Conservation (phyloP, 1,284 basidiomycete species). For the Mycena citricolor region DNA sequence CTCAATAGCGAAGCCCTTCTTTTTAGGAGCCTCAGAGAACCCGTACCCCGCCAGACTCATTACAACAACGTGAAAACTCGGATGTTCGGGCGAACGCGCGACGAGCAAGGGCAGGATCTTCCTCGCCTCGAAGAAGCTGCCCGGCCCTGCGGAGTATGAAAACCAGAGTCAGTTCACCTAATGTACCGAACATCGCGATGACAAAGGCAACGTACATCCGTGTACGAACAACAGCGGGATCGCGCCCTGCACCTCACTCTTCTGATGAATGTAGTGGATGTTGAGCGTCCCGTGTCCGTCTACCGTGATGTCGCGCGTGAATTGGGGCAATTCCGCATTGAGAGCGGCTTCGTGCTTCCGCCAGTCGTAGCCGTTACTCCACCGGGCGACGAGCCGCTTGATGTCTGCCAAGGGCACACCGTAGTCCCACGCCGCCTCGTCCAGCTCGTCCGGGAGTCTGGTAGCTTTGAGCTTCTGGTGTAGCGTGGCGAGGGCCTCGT, state of each 20-base stretch:
- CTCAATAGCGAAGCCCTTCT: slow-evolving; percentile 31
- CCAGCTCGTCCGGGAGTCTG: slow-evolving; percentile 47
- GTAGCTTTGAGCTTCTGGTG: slow-evolving; percentile 40
- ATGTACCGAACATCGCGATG: neutral
- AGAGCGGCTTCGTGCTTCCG: slow-evolving; percentile 41
- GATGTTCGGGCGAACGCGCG: slow-evolving; percentile 39
- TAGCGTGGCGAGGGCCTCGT: slow-evolving; percentile 36
- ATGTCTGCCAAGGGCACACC: slow-evolving; percentile 47
- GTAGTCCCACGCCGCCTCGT: slow-evolving; percentile 41
- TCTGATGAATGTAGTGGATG: slow-evolving; percentile 52
- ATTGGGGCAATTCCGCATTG: slow-evolving; percentile 49
- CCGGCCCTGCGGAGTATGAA: slow-evolving; percentile 47
- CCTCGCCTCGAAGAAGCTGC: slow-evolving; percentile 53
- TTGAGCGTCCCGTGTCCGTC: slow-evolving; percentile 43
- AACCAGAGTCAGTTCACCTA: neutral
- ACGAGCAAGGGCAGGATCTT: slow-evolving; percentile 55
- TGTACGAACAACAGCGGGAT: slow-evolving; percentile 55
- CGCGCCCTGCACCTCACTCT: slow-evolving; percentile 39
- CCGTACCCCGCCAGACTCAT: slow-evolving; percentile 56
- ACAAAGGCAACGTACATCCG: slow-evolving; percentile 41
- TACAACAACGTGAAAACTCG: slow-evolving; percentile 59
- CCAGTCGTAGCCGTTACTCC: slow-evolving; percentile 51
- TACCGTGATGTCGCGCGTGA: slow-evolving; percentile 44
- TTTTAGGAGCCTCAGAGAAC: slow-evolving; percentile 46
- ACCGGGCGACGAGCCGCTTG: slow-evolving; percentile 40